A percentile compares a stretch with the other conserved stretches of the same genome.
Evolutionary conservation across 2,329 filamentous ascomycete genomes (phyloP).

Genomic region (Chaetoscypha palmicola): DNA sequence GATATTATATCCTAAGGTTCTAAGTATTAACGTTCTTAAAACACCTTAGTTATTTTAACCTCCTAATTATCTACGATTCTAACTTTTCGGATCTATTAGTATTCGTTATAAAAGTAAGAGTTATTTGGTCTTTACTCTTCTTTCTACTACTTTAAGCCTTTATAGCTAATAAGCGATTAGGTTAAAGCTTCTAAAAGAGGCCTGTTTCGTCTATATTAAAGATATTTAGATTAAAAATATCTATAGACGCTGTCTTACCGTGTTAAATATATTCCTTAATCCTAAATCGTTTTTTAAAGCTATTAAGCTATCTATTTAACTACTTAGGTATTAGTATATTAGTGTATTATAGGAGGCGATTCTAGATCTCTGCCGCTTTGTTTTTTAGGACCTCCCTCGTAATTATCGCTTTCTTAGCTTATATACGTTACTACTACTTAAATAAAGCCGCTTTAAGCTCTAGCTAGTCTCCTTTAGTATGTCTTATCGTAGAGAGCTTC

Average conservation of each 20-base stretch:
- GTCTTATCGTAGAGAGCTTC: background rate
- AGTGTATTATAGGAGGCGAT: background rate
- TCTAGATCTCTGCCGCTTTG: slow-evolving; percentile 1
- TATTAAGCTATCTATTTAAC: slow-evolving; percentile 2
- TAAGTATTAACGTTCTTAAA: slow-evolving; percentile 4
- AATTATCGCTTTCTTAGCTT: slow-evolving; percentile 5
- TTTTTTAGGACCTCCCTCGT: slow-evolving; percentile 7
- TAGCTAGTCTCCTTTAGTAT: background rate
- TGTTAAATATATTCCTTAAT: slow-evolving; percentile 6
- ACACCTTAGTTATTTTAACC: slow-evolving; percentile 1
- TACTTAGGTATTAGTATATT: background rate
- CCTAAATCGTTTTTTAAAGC: slow-evolving; percentile 7
- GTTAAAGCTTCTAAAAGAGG: background rate
- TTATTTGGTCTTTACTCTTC: slow-evolving; percentile 6
- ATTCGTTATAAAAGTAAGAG: slow-evolving; percentile 3
- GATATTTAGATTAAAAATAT: background rate
- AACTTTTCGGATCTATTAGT: background rate
- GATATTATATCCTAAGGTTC: slow-evolving; percentile 2
- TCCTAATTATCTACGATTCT: slow-evolving; percentile 3
- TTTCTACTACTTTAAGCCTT: slow-evolving; percentile 1
- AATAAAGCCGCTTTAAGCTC: background rate
- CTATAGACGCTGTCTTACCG: slow-evolving; percentile 1
- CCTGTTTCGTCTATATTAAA: slow-evolving; percentile 3
- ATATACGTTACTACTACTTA: slow-evolving; percentile 4
- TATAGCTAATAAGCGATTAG: slow-evolving; percentile 3